phyloP scores from a whole-genome alignment of 1,139 yeast species.

The Candida sanyaensis region DNA sequence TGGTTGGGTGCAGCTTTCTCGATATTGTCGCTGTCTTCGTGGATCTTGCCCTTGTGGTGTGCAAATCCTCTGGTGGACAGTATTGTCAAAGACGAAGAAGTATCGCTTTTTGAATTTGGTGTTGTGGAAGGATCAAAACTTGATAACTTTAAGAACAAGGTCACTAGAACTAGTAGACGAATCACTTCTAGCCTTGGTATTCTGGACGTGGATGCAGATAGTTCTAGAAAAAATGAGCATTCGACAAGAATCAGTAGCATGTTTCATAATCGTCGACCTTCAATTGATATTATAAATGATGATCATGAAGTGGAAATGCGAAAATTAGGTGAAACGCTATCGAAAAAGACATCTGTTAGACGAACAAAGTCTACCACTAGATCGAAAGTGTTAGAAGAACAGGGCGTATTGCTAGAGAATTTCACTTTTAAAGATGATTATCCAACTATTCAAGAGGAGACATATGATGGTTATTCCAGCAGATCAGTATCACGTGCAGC shows the following conservation, averaged over 20 bases:
- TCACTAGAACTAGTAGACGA: background rate
- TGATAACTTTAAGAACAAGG: background rate
- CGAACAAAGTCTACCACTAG: constrained; percentile 17
- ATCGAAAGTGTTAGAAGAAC: constrained; percentile 12
- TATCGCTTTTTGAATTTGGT: background rate
- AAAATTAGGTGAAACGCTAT: constrained; percentile 33
- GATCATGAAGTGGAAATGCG: constrained; percentile 29
- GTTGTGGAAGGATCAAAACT: background rate
- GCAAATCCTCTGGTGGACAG: constrained; percentile 31
- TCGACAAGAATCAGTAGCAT: background rate
- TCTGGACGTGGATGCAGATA: background rate
- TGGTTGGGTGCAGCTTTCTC: constrained; percentile 36
- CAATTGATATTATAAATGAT: background rate
- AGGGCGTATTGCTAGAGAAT: constrained; percentile 2
- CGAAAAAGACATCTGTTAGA: constrained; percentile 29
- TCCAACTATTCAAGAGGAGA: constrained; percentile 16
- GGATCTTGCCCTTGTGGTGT: constrained; percentile 49
- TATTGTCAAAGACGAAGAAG: background rate
- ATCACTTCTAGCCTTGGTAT: background rate
- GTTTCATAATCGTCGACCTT: constrained; percentile 2
- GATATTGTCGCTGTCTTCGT: constrained; percentile 28
- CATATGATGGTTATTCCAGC: constrained; percentile 18
- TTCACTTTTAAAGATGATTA: constrained; percentile 19
- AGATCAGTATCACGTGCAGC: constrained; percentile 8
- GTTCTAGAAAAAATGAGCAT: background rate